Conservation (phyloP, 164 flowering plant genomes). For the Vitis riparia region DNA sequence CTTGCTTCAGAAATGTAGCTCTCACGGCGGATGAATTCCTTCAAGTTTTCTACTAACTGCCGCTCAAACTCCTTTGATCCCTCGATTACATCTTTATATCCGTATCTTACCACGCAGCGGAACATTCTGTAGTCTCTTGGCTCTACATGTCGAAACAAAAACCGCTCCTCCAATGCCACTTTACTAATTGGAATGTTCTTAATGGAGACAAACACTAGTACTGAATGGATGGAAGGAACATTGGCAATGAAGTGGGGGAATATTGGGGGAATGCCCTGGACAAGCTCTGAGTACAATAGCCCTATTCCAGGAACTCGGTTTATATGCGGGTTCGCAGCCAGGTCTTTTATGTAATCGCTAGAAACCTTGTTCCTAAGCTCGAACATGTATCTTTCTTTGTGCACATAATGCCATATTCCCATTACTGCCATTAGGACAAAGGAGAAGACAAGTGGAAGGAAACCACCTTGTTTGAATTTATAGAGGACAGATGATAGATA, state of each 20-base stretch:
- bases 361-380: constrained; percentile 72
- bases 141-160: constrained; percentile 57
- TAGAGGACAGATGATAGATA: constrained; percentile 53
- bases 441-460: constrained; percentile 60
- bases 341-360: constrained; percentile 30
- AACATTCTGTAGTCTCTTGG: constrained; percentile 57
- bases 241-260: constrained; percentile 60
- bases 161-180: constrained; percentile 60
- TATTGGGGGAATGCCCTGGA: constrained; percentile 78
- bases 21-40: constrained; percentile 54
- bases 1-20: constrained; percentile 31
- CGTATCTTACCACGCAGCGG: constrained; percentile 72
- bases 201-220: constrained; percentile 64
- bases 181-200: constrained; percentile 64
- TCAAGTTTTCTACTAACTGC: constrained; percentile 46
- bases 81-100: constrained; percentile 52
- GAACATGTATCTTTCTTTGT: constrained; percentile 44
- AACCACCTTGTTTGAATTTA: constrained; percentile 69
- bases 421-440: constrained; percentile 45
- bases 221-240: constrained; percentile 66
- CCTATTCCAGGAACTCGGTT: constrained; percentile 63
- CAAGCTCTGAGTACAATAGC: constrained; percentile 72
- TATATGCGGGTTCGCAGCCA: constrained; percentile 35
- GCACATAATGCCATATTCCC: constrained; percentile 72
- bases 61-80: constrained; percentile 49